Conservation (phyloP, 2,329 filamentous ascomycete species). For the Neofusicoccum laricinum region DNA sequence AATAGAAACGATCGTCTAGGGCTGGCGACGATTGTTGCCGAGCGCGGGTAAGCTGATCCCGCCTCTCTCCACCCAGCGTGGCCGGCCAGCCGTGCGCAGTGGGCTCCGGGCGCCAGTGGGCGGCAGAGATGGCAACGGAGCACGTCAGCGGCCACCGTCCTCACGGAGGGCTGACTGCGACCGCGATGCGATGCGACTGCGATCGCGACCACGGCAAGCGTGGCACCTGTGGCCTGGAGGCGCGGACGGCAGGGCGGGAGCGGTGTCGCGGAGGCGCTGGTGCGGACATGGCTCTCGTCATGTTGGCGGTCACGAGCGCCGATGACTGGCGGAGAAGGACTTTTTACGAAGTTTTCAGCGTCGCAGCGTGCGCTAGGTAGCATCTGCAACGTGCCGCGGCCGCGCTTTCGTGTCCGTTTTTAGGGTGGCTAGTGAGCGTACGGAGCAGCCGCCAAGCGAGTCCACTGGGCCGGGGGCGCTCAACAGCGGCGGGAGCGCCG, state of each 20-base stretch:
- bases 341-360: constrained; percentile 3
- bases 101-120: neutral
- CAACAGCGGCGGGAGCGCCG: neutral
- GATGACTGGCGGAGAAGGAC: neutral
- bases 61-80: constrained; percentile 3
- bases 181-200: neutral
- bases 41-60: constrained; percentile 7
- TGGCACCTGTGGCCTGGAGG: no score
- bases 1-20: constrained; percentile 10
- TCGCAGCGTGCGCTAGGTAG: constrained; percentile 4
- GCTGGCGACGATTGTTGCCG: constrained; percentile 12
- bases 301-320: neutral
- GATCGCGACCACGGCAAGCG: neutral
- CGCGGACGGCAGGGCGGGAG: neutral
- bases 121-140: neutral
- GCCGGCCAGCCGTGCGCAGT: neutral
- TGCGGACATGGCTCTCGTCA: constrained; percentile 1
- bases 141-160: constrained; percentile 1
- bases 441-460: neutral
- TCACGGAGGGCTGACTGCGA: neutral
- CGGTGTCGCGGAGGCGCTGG: constrained; percentile 1
- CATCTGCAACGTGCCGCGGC: neutral
- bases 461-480: neutral
- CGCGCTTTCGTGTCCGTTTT: constrained; percentile 2
- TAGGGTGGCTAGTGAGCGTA: constrained; percentile 5